A percentile compares a stretch with the other conserved stretches of the same genome.
These are phyloP conservation scores for Parachaetomium inaequale DNA, from an alignment of 495 filamentous ascomycete species.

Conservation along the genomic window DNA sequence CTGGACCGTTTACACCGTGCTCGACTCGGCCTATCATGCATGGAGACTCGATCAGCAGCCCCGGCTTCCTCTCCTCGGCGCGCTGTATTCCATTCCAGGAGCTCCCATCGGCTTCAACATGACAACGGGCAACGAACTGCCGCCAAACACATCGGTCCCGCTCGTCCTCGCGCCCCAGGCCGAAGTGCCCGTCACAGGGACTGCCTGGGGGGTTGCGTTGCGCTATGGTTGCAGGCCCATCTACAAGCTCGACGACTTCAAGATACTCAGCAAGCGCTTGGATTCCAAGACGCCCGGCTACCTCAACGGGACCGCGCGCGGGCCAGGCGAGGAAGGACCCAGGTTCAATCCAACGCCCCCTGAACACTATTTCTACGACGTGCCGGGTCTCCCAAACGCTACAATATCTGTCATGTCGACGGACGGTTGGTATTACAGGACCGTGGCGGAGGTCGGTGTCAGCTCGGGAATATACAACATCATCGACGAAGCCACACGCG, in stretches of 20 bases:
- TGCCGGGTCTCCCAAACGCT: background rate
- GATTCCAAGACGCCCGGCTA: background rate
- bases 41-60: background rate
- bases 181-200: background rate
- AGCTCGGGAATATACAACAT: background rate
- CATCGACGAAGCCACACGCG: background rate
- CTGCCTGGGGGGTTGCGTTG: background rate
- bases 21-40: background rate
- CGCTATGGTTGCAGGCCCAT: background rate
- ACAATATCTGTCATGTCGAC: background rate
- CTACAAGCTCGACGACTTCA: background rate
- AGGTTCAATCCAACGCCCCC: too few species aligned
- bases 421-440: background rate
- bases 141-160: background rate
- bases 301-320: background rate
- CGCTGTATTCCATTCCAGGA: background rate
- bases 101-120: background rate
- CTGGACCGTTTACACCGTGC: background rate
- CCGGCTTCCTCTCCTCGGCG: background rate
- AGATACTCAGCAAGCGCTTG: background rate
- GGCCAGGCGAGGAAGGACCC: background rate
- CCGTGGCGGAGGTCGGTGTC: background rate
- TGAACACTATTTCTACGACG: background rate
- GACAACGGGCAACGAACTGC: background rate
- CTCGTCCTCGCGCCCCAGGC: background rate